phyloP scores from a whole-genome alignment of 75 land plant species.

The Cryptomeria japonica region DNA sequence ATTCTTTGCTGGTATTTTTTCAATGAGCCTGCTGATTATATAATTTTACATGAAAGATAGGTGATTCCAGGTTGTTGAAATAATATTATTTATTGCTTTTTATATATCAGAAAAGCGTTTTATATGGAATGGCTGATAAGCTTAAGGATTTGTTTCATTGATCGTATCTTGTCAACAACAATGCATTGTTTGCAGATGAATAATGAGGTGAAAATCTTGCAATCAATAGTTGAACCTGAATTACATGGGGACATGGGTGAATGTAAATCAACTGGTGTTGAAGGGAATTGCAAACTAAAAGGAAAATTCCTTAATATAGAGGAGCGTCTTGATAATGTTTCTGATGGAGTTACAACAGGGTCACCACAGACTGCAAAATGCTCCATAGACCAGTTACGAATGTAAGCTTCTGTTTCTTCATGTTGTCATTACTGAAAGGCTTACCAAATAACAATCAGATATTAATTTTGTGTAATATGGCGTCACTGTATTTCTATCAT shows the following conservation, averaged over 20 bases:
- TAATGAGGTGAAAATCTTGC: neutral
- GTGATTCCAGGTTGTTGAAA: neutral
- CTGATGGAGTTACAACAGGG: neutral
- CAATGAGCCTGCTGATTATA: neutral
- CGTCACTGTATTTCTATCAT: neutral
- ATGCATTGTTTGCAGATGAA: constrained; percentile 9
- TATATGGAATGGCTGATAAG: neutral
- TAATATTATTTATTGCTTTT: neutral
- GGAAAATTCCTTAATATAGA: neutral
- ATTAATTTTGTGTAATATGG: neutral
- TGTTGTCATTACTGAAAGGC: neutral
- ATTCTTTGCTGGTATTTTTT: neutral
- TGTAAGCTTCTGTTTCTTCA: neutral
- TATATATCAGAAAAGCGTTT: neutral
- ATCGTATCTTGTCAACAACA: neutral
- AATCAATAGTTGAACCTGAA: constrained; percentile 5
- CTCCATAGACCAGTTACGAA: neutral
- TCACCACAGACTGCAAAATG: neutral
- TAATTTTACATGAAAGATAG: neutral
- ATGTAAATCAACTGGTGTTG: neutral
- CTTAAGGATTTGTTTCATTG: neutral
- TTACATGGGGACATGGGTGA: neutral
- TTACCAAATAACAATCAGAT: neutral
- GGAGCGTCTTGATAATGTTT: neutral
- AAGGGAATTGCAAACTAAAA: neutral